Conservation (phyloP, 805 yeast genomes). For the Ogataea pilisensis region DNA sequence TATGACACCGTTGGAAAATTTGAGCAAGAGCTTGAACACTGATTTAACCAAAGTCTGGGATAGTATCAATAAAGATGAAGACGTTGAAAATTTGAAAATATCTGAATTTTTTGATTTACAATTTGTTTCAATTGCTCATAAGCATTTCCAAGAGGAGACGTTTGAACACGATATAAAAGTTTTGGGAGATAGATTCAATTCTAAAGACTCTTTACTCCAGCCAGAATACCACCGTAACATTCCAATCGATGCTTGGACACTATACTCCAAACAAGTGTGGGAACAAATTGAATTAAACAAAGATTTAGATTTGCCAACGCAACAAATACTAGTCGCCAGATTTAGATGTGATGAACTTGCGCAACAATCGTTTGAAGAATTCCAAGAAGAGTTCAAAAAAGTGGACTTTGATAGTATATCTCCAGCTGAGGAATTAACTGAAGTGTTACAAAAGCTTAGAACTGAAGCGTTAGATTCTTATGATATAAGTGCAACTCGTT, state of each 20-base stretch:
- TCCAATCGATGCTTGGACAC: slow-evolving; percentile 95
- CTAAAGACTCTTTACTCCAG: slow-evolving; percentile 46
- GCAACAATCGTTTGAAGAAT: slow-evolving; percentile 43
- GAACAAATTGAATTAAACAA: slow-evolving; percentile 88
- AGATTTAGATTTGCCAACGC: slow-evolving; percentile 95
- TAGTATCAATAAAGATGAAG: slow-evolving; percentile 67
- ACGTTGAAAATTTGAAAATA: slow-evolving; percentile 49
- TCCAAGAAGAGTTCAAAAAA: slow-evolving; percentile 33
- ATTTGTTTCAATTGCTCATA: slow-evolving; percentile 81
- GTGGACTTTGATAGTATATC: slow-evolving; percentile 25
- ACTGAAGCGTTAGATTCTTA: slow-evolving; percentile 46
- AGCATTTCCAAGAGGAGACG: slow-evolving; percentile 70
- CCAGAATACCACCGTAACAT: slow-evolving; percentile 74
- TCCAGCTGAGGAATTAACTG: slow-evolving; percentile 36
- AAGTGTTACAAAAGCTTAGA: slow-evolving; percentile 40
- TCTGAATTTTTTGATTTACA: slow-evolving; percentile 80
- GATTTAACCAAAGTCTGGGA: slow-evolving; percentile 82
- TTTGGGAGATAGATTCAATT: slow-evolving; percentile 61
- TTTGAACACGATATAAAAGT: slow-evolving; percentile 56
- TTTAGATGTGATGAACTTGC: slow-evolving; percentile 92
- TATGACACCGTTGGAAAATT: slow-evolving; percentile 70
- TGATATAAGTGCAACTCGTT: slow-evolving; percentile 74
- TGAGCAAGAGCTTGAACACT: slow-evolving; percentile 60
- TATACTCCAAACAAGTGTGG: slow-evolving; percentile 91
- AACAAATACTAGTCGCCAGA: slow-evolving; percentile 89